Evolutionary conservation across 2,329 filamentous ascomycete species (phyloP), one percentile per base, ranked within the genome.

Genomic region (Ophiosphaerella korrae): DNA sequence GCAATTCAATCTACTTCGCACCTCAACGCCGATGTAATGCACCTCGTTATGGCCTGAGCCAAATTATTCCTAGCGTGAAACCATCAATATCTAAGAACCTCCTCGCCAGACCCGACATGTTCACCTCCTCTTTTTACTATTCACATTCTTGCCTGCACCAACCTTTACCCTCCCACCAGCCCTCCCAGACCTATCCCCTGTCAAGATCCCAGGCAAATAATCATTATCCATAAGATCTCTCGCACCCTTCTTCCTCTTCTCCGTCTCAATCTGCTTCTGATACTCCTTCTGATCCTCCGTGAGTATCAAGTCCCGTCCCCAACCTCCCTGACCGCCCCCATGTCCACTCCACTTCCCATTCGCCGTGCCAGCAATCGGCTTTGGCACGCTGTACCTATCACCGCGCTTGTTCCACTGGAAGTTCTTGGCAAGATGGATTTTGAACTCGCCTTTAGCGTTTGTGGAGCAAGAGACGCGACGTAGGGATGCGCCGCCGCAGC

Each of bases 251-350:
- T 78, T 79, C 63, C 88, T 84, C 63, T 82, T 84, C 69, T 88
- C 84, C 61, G 86, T 82, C 3, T 82, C 82, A 13, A 83, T 72
- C 45, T 86, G 86, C 57, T 82, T 80, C 36, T 83, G 73, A 73
- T 89, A 97, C 78, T 99, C 94, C 78, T 96, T 97, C 79, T 99
- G 94, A 72, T 99, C 94, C 76, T 97, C 93, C 0, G 92, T 86
- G 8, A 99, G 77, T 46, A 99, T 90, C 58, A 99, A 77, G 32
- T 88, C 86, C 35, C 83, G 82, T 8, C 92, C 93, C 90, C 94
- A 97, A 13, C 91, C 91, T 36, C 87, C 85, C 75, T 95, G 89
- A 1, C 93, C 93, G 36, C 91, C 92, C 1, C 85, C 86, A 37
- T 79, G 80, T 7, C 82, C 77, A 46, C 78, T 84, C 74, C 76